These are phyloP conservation scores for Pulveroboletus frians DNA, from an alignment of 768 basidiomycete genomes.

Conservation along the genomic window DNA sequence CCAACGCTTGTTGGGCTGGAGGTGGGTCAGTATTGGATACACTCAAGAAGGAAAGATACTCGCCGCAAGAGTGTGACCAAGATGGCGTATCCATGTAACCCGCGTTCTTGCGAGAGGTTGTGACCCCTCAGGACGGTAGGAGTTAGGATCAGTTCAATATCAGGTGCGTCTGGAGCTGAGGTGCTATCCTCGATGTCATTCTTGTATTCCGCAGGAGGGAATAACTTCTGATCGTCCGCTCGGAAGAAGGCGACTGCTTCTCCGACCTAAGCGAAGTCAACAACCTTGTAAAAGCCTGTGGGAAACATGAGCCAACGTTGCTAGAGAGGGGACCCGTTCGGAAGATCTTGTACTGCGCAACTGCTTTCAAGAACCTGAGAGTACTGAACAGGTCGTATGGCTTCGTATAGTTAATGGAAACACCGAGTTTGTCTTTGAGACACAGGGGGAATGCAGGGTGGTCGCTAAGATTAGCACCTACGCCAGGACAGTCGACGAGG, in stretches of 20 bases:
- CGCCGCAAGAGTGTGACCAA: conserved; percentile 22
- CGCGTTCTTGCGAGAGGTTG: neutral
- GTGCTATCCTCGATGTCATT: conserved; percentile 26
- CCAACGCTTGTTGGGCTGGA: conserved; percentile 43
- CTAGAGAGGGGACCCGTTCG: conserved; percentile 47
- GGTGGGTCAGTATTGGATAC: neutral
- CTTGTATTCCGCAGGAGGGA: conserved; percentile 28
- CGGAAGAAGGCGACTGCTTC: conserved; percentile 32
- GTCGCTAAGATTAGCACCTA: conserved; percentile 70
- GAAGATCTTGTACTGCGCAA: conserved; percentile 40
- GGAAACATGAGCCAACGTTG: conserved; percentile 38
- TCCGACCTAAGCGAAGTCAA: conserved; percentile 18
- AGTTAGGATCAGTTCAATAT: conserved; percentile 24
- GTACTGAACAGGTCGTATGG: conserved; percentile 16
- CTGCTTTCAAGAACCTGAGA: conserved; percentile 29
- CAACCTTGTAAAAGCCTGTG: neutral
- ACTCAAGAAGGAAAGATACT: neutral
- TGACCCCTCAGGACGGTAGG: neutral
- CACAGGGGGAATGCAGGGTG: conserved; percentile 53
- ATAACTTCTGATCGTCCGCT: conserved; percentile 28
- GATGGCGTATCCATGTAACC: conserved; percentile 19
- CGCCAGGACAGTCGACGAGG: conserved; percentile 61
- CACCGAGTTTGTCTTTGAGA: conserved; percentile 46
- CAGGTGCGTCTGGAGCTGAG: conserved; percentile 29
- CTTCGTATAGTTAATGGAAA: conserved; percentile 38